Percentiles rank a stretch among this genome's conserved stretches.
phyloP scores from a whole-genome alignment of 1,284 basidiomycete genomes.

The Pseudozyma tsukubaensis region DNA sequence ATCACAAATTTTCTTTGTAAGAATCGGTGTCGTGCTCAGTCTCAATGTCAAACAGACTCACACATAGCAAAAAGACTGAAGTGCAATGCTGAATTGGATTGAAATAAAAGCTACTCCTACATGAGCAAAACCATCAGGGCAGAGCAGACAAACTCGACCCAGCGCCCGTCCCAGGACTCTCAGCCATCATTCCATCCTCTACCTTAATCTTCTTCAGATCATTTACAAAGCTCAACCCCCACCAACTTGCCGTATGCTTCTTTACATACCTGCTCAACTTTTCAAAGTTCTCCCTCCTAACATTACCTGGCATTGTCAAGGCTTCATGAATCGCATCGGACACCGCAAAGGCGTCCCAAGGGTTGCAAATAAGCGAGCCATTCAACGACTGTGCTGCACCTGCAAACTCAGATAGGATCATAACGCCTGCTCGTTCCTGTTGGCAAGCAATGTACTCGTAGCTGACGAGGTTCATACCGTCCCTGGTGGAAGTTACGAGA shows the following conservation, averaged over 20 bases:
- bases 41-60: not conserved
- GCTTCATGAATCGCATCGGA: conserved; percentile 95
- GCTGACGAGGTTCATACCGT: conserved; percentile 99
- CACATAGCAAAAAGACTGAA: not conserved
- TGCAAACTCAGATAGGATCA: conserved; percentile 98
- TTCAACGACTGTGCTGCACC: conserved; percentile 84
- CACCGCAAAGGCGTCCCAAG: conserved; percentile 79
- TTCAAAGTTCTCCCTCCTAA: conserved; percentile 87
- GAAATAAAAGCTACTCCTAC: not conserved
- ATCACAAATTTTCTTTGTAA: not conserved
- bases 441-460: conserved; percentile 99
- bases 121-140: conserved; percentile 4
- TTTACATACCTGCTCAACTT: conserved; percentile 82
- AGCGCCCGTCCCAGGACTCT: conserved; percentile 18
- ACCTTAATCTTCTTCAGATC: conserved; percentile 55
- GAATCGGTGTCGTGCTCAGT: not conserved
- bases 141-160: conserved; percentile 19
- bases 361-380: conserved; percentile 67
- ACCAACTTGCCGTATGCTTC: conserved; percentile 67
- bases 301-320: conserved; percentile 84
- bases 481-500: conserved; percentile 91
- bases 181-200: conserved; percentile 32
- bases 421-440: conserved; percentile 88
- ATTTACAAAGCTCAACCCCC: conserved; percentile 65
- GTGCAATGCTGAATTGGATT: not conserved